These are phyloP conservation scores for Solanum sejunctum DNA, from an alignment of 257 asterid species.

Conservation along the genomic window DNA sequence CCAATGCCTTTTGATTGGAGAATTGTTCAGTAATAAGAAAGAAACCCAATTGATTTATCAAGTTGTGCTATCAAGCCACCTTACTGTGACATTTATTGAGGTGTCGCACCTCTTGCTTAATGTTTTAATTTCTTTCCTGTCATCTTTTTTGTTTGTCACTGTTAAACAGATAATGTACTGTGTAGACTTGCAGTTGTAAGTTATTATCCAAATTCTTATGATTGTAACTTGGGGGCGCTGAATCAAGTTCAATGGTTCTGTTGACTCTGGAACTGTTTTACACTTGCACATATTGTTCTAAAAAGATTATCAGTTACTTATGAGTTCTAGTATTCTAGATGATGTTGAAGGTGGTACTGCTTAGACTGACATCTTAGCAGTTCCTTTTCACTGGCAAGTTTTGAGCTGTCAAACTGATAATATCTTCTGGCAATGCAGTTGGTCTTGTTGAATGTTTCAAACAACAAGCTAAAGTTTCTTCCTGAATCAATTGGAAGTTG, in stretches of 20 bases:
- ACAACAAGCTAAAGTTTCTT: slow-evolving; percentile 64
- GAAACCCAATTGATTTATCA: background rate
- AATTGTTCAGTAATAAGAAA: background rate
- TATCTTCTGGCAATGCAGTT: slow-evolving; percentile 40
- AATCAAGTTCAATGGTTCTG: background rate
- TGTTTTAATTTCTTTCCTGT: background rate
- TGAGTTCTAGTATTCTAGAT: background rate
- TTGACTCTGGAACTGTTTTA: background rate
- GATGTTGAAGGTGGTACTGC: background rate
- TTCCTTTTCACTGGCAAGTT: background rate
- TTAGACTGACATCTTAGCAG: background rate
- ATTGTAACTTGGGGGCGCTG: background rate
- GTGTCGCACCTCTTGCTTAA: background rate
- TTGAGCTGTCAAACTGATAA: background rate
- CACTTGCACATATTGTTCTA: background rate
- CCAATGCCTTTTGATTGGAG: background rate
- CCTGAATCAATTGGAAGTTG: slow-evolving; percentile 98
- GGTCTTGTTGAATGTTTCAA: slow-evolving; percentile 78
- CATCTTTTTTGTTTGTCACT: background rate
- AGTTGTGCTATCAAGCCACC: background rate
- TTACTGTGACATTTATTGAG: background rate
- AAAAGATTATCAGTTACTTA: background rate
- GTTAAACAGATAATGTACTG: background rate
- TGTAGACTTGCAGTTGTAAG: background rate
- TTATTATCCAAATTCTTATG: background rate